phyloP scores from a whole-genome alignment of 2,329 filamentous ascomycete genomes.

The Paraphaeosphaeria minitans region DNA sequence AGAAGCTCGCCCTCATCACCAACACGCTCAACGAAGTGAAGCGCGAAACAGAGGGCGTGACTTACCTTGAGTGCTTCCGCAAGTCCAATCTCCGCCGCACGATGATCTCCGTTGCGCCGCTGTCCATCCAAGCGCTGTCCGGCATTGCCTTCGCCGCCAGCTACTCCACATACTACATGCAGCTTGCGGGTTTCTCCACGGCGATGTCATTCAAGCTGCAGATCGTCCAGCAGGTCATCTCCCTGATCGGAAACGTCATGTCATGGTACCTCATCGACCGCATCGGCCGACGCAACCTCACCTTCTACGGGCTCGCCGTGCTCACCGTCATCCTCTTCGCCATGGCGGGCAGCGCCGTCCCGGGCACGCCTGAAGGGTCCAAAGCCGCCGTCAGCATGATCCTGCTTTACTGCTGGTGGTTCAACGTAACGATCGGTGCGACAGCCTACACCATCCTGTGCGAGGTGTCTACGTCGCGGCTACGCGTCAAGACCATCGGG shows the following conservation, averaged over 20 bases:
- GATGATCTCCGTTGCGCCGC: constrained; percentile 62
- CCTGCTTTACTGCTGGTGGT: constrained; percentile 62
- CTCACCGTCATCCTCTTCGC: constrained; percentile 72
- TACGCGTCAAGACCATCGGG: constrained; percentile 73
- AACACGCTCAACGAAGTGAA: constrained; percentile 43
- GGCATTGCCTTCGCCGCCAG: constrained; percentile 36
- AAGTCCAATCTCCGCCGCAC: constrained; percentile 76
- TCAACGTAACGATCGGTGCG: constrained; percentile 83
- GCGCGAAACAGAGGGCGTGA: constrained; percentile 60
- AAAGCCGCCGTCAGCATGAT: constrained; percentile 41
- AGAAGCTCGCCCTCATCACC: constrained; percentile 29
- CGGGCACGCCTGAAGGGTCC: constrained; percentile 60
- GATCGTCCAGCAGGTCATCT: constrained; percentile 60
- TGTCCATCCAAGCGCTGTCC: constrained; percentile 49
- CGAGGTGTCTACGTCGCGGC: constrained; percentile 76
- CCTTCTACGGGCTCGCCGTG: constrained; percentile 67
- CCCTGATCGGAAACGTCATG: constrained; percentile 67
- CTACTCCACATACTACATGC: constrained; percentile 50
- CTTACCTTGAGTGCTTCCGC: constrained; percentile 81
- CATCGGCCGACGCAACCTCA: constrained; percentile 74
- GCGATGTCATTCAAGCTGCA: constrained; percentile 47
- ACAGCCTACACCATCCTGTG: constrained; percentile 85
- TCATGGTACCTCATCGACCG: constrained; percentile 80
- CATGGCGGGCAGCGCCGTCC: constrained; percentile 39
- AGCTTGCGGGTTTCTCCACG: constrained; percentile 48